These are phyloP conservation scores for Didymella glomerata DNA, from an alignment of 2,329 filamentous ascomycete genomes.

Conservation along the genomic window DNA sequence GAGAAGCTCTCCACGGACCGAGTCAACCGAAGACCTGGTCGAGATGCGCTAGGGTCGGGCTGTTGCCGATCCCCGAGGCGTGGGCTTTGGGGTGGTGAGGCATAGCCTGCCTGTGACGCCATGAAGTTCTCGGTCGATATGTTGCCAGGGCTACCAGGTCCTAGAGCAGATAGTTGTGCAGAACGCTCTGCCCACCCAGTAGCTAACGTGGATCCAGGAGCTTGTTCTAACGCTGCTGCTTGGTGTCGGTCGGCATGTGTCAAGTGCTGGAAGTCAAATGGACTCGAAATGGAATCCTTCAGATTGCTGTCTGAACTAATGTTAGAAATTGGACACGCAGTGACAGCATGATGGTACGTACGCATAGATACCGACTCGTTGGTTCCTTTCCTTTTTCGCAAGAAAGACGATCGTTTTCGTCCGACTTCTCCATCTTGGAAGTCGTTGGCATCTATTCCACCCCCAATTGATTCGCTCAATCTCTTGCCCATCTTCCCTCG, in stretches of 20 bases:
- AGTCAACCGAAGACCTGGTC: conserved; percentile 37
- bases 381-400: conserved; percentile 42
- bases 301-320: conserved; percentile 31
- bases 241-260: conserved; percentile 66
- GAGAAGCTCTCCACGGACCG: conserved; percentile 63
- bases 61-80: conserved; percentile 24
- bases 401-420: conserved; percentile 43
- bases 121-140: conserved; percentile 11
- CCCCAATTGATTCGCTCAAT: conserved; percentile 44
- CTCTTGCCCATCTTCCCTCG: conserved; percentile 48
- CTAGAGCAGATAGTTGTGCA: conserved; percentile 5
- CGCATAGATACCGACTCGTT: conserved; percentile 36
- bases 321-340: neutral
- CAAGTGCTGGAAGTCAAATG: conserved; percentile 71
- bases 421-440: conserved; percentile 38
- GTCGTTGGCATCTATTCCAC: conserved; percentile 31
- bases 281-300: conserved; percentile 62
- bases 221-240: conserved; percentile 61
- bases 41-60: conserved; percentile 19
- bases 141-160: conserved; percentile 8
- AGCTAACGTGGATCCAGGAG: conserved; percentile 61
- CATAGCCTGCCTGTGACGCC: conserved; percentile 27
- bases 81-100: conserved; percentile 39
- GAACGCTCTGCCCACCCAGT: conserved; percentile 34
- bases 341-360: conserved; percentile 27